phyloP scores from a whole-genome alignment of 768 basidiomycete genomes.

The Leccinellum rugosiceps region DNA sequence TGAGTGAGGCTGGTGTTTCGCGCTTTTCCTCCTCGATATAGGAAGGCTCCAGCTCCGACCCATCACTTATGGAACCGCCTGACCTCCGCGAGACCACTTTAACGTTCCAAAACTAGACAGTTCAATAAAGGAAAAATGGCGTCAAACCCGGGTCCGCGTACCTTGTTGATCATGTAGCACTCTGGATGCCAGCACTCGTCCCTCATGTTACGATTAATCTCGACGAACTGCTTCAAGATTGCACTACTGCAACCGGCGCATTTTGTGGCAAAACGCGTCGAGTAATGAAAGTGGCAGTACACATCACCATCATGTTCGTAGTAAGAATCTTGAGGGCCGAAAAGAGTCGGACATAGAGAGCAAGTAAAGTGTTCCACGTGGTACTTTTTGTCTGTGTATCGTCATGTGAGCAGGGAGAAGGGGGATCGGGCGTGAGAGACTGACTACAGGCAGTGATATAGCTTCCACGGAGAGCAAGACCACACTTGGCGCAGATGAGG shows the following conservation, averaged over 20 bases:
- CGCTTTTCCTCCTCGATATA: conserved; percentile 76
- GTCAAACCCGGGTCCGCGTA: conserved; percentile 33
- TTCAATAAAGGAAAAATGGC: conserved; percentile 10
- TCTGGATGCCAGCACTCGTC: conserved; percentile 99
- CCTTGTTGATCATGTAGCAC: conserved; percentile 99
- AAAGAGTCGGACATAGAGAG: conserved; percentile 91
- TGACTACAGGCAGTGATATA: conserved; percentile 99
- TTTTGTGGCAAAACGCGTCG: conserved; percentile 96
- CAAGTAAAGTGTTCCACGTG: conserved; percentile 99
- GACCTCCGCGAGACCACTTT: conserved; percentile 80
- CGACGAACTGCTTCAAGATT: conserved; percentile 98
- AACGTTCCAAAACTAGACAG: conserved; percentile 93
- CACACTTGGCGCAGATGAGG: conserved; percentile 95
- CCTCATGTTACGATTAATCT: conserved; percentile 96
- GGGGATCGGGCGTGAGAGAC: conserved; percentile 29
- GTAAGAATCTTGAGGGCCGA: conserved; percentile 98
- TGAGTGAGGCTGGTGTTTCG: conserved; percentile 76
- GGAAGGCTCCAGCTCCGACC: conserved; percentile 50
- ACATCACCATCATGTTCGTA: conserved; percentile 99
- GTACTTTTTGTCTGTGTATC: conserved; percentile 83
- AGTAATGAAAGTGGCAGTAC: conserved; percentile 99
- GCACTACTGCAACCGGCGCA: conserved; percentile 97
- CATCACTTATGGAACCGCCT: conserved; percentile 52
- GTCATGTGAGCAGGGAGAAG: conserved; percentile 12
- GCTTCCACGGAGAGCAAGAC: conserved; percentile 89